Percentiles rank a stretch among this genome's conserved stretches.
These are phyloP conservation scores for Sarocladiaceae sp. DNA, from an alignment of 2,329 filamentous ascomycete genomes.

Conservation along the genomic window DNA sequence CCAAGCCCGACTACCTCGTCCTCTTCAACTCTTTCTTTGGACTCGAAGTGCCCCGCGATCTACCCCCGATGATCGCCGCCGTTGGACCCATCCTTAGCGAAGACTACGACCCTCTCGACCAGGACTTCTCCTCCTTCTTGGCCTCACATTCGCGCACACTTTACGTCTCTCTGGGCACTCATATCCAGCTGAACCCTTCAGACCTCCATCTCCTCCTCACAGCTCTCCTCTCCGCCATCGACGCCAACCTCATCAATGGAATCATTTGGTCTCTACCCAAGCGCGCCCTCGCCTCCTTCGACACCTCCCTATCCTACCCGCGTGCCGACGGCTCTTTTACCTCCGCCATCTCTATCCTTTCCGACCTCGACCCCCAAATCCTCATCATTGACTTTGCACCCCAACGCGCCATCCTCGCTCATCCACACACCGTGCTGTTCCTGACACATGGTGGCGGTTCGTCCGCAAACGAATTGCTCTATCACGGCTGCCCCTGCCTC, in stretches of 20 bases:
- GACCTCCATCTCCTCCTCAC: constrained; percentile 27
- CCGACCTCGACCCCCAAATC: constrained; percentile 24
- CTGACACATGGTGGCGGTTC: constrained; percentile 37
- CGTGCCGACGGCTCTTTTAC: constrained; percentile 13
- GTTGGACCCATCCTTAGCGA: constrained; percentile 37
- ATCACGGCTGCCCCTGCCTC: constrained; percentile 32
- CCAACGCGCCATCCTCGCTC: constrained; percentile 34
- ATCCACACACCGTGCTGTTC: constrained; percentile 28
- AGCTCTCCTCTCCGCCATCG: constrained; percentile 23
- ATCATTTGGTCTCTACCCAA: constrained; percentile 32
- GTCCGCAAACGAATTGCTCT: constrained; percentile 36
- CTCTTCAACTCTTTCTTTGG: constrained; percentile 41
- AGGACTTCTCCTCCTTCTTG: constrained; percentile 24
- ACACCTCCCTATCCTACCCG: constrained; percentile 14
- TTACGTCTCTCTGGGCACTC: constrained; percentile 38
- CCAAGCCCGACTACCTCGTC: constrained; percentile 36
- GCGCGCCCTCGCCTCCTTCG: constrained; percentile 20
- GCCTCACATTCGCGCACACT: constrained; percentile 25
- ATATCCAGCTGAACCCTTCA: constrained; percentile 26
- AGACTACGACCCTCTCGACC: constrained; percentile 26
- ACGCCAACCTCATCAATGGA: constrained; percentile 28
- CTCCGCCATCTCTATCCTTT: constrained; percentile 19
- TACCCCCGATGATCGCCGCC: constrained; percentile 32
- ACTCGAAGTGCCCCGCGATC: constrained; percentile 35
- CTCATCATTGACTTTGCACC: constrained; percentile 32